Evolutionary conservation across 2,329 filamentous ascomycete species (phyloP), one percentile per base, ranked within the genome.

Genomic region (Botrytis cinerea): DNA sequence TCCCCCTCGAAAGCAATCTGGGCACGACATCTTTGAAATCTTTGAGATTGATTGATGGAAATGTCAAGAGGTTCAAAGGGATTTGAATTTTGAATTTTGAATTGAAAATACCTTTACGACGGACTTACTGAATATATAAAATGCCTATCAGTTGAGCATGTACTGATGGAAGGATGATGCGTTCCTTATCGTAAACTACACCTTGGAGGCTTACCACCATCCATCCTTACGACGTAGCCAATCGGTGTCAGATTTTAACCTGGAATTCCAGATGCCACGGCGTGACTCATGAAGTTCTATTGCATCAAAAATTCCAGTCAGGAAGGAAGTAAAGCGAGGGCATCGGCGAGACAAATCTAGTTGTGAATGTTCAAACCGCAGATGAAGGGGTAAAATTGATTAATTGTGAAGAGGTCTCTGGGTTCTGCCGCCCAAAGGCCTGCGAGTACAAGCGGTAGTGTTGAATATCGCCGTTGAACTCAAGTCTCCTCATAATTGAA

Each of bases 1-100:
- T 22, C 80, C 80, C 74, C 86, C 86, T 59, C 78, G 74, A 76
- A 81, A 80, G 76, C 82, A 82, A 57, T 80, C 79, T 74, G 75
- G 45, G 71, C 78, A 81, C 62, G 73, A 64, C n/a, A 64, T 64
- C 9, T 54, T 51, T 54, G 48, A n/a, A 54, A n/a, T 16, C 25
- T 46, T 46, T 32, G 28, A 10, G 32, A 46, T 32, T 32, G 14
- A 46, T 64, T 64, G 62, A 25, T 12, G 32, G 10, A 20, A 45
- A 64, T 25, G 16, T 46, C 5, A 20, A 32, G 40, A 46, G 45
- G 32, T 9, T 45, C 12, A 0, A 46, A 16, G 1, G 5, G 25
- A 14, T 0, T 10, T 14, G 6, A 64, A 16, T 64, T 46, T 10
- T 14, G 6, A 46, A 16, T 46, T 46, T 18, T 18, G 22, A 22